Base-by-base conservation (phyloP, 768 basidiomycete genomes). In the Melanogaster broomeanus region DNA sequence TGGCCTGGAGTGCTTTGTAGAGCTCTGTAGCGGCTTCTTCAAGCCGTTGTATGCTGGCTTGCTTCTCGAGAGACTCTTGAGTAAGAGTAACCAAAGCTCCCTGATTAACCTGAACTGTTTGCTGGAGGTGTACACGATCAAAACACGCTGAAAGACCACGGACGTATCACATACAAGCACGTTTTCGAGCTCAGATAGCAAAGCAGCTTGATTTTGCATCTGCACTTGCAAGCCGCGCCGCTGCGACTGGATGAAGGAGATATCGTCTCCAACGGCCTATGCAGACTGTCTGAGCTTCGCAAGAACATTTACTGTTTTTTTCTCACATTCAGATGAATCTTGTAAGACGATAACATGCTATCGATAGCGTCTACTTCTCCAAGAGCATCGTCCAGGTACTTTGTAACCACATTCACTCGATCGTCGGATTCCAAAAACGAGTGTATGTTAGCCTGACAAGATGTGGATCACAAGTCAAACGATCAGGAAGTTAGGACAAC, bases 391-490 rank as follows among this genome's bases (percentile, higher is more conserved):
- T 98, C 95, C 61, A 99, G 82, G 63, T 82, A 87, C 58, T 89
- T 90, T 64, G 97, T 71, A 25, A 99, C 95, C 9, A 87, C 72
- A 38, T 77, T 80, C 49, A 99, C 85, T 27, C 96, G 82, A 64
- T 98, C 94, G 66, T 99, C 97, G 9, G 89, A 89, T 70, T 98
- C 97, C 40, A 98, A 77, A 72, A 98, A 98, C 3, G 97, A 97
- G 67, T 98, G 92, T 28, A 98, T 90, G 64, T 96, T 98, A 2
- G 96, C 96, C 95, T 60, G 13, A 52, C 38, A 34, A 41, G 9
- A 13, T 25, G 24, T 19, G 15, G 10, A 48, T 48, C 13, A 37
- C 45, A 34, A 18, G 7, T 50, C 27, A 51, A 38, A 21, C 21
- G 16, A 44, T 12, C 30, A 43, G 49, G 34, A 53, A 39, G 31